Conservation (phyloP, 768 basidiomycete species). For the Phylloporus sp. region DNA sequence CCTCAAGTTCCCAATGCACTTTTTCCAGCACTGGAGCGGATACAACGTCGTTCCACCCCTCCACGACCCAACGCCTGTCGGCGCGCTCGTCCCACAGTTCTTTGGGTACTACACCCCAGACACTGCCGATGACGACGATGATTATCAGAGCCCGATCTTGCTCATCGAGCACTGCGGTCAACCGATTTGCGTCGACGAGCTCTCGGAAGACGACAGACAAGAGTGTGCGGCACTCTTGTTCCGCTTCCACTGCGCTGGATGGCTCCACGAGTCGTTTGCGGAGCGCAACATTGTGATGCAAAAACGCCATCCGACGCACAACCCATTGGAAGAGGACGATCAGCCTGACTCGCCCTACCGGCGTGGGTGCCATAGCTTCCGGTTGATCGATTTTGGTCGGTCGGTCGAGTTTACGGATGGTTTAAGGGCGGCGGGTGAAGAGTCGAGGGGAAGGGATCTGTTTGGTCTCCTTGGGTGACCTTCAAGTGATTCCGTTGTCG, state of each 20-base stretch:
- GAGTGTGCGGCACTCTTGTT: conserved; percentile 39
- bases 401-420: background rate
- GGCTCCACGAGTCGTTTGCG: conserved; percentile 40
- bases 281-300: conserved; percentile 43
- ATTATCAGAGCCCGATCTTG: conserved; percentile 8
- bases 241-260: conserved; percentile 37
- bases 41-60: conserved; percentile 28
- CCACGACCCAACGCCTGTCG: conserved; percentile 44
- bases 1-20: conserved; percentile 24
- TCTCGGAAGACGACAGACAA: conserved; percentile 33
- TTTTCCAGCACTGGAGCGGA: conserved; percentile 26
- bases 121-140: conserved; percentile 10
- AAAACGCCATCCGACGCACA: conserved; percentile 35
- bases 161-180: conserved; percentile 36
- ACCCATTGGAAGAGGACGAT: conserved; percentile 7
- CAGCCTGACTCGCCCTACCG: background rate
- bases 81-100: conserved; percentile 56
- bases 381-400: conserved; percentile 51
- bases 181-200: conserved; percentile 22
- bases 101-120: conserved; percentile 51
- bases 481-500: too few species aligned
- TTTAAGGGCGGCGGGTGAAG: background rate
- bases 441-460: background rate
- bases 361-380: conserved; percentile 29
- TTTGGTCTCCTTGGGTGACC: conserved; percentile 3